Base-by-base conservation (phyloP, 1,139 yeast species). In the Debaryomyces subglobosus region DNA sequence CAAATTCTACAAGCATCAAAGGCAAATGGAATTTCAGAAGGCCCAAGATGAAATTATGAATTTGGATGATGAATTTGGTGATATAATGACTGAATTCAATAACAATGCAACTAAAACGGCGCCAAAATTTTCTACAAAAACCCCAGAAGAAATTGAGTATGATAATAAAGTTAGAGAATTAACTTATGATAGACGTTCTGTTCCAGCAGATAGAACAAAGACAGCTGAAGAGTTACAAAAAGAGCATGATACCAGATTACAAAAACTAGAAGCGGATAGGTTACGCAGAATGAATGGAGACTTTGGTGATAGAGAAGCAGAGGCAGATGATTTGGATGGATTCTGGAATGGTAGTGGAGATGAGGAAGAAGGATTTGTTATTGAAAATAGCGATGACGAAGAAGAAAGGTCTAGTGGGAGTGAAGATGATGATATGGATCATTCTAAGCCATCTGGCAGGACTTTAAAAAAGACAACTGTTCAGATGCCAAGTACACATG, bases 121-220 rank as follows among this genome's bases (percentile, higher is more conserved):
- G 2, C 60, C 64, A 2, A 52, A 53, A 44, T 64, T 67, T 46
- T 61, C 62, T 24, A 63, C 64, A 7, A 75, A 74, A 53, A 69
- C 77, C 1, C 69, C 69, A 15, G 77, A 72, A 43, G 87, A 84
- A 55, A 69, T 74, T 12, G 82, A 75, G 29, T 95, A 94, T 65
- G 97, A 92, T 60, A 77, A 74, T 56, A 81, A 83, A 56, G 92
- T 94, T 27, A 81, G 89, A 51, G 94, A 88, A 60, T 78, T 94
- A 61, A 85, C 85, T 4, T 79, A 88, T 62, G 99, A 95, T 51
- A 82, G 87, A 61, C 80, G 98, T 59, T 92, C 98, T 0, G 91
- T 82, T 8, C 99, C 99, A n/a, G 84, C 95, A n/a, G 97, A 91
- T 52, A 79, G 97, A 66, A 91, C 97, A 1, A 90, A 92, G 68